Base-by-base conservation (phyloP, 192 early-diverging fungal species). In the Coemansia sp. region DNA sequence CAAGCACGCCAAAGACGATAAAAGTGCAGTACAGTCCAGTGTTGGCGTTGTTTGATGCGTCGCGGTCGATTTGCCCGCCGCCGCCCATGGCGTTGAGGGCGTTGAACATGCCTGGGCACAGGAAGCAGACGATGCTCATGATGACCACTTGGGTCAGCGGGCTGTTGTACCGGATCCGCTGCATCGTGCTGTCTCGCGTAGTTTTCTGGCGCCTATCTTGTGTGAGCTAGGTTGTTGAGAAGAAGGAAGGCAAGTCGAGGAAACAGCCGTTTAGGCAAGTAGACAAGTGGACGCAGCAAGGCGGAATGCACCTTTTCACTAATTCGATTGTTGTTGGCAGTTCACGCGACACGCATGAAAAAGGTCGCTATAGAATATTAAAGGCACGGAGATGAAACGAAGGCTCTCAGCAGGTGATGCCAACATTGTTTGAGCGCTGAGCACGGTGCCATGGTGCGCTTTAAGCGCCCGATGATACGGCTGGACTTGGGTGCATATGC, bases 51-150 rank as follows among this genome's bases (percentile, higher is more conserved):
- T 88, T 85, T n/a, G 83, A 85, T 40, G 84, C 74, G 10, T 68
- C 74, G 31, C 76, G 71, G 68, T 77, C 68, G 9, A 83, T 60
- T 49, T 81, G 82, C 29, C 88, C 87, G 29, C 67, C 87, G 42
- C 86, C 89, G 25, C 88, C 87, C 64, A 88, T 74, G 2, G 67
- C 70, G 49, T 75, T 77, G 41, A 89, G 74, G 25, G 88, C 86
- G 58, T 89, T 90, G 58, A 87, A 92, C 88, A 90, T 89, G 63
- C 90, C 90, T 29, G 88, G 90, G 60, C 90, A 91, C 64, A 86
- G 79, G 73, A 89, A 89, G 74, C 88, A 89, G 37, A 91, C 79
- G 62, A 91, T 79, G 64, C 87, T 83, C 67, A 89, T 69, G 37
- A 90, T 77, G 29, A 86, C 70, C 31, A 91, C 83, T 68, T 92